These are phyloP conservation scores for Botryosphaeria agaves DNA, from an alignment of 2,329 filamentous ascomycete species.

Conservation along the genomic window DNA sequence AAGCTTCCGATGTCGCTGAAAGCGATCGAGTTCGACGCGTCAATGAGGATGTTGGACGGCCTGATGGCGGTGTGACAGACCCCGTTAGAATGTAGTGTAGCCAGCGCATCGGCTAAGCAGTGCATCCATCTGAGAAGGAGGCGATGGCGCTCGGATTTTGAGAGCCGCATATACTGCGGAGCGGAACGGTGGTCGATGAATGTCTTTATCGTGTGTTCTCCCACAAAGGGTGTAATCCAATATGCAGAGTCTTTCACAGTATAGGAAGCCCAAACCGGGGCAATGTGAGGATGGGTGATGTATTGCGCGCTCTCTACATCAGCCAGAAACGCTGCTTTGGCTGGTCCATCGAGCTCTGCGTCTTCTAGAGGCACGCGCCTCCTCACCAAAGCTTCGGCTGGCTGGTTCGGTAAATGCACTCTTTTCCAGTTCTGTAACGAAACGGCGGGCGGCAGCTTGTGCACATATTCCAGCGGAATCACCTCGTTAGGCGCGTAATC, in stretches of 20 bases:
- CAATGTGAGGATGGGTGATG: constrained; percentile 49
- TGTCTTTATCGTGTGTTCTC: constrained; percentile 48
- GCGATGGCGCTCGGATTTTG: constrained; percentile 40
- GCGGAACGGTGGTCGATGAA: constrained; percentile 47
- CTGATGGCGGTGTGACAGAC: constrained; percentile 51
- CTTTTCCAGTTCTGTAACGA: constrained; percentile 34
- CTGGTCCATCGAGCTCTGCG: no score
- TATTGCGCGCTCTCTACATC: constrained; percentile 41
- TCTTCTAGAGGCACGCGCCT: constrained; percentile 14
- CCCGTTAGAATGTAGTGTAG: constrained; percentile 47
- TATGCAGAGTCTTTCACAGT: constrained; percentile 46
- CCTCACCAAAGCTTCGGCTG: constrained; percentile 31
- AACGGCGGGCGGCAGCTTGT: constrained; percentile 35
- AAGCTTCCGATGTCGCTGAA: constrained; percentile 41
- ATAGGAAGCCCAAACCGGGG: constrained; percentile 56
- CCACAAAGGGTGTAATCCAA: constrained; percentile 47
- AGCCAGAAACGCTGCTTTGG: no score
- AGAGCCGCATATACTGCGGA: constrained; percentile 41
- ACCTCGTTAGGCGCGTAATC: constrained; percentile 50
- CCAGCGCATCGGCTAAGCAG: constrained; percentile 51
- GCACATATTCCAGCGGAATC: constrained; percentile 50
- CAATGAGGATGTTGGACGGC: constrained; percentile 52
- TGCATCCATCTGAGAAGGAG: constrained; percentile 58
- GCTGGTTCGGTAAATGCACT: constrained; percentile 46
- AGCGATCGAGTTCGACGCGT: constrained; percentile 46